Base-by-base conservation (phyloP, 2,329 filamentous ascomycete genomes). In the Berkeleyomyces basicola region DNA sequence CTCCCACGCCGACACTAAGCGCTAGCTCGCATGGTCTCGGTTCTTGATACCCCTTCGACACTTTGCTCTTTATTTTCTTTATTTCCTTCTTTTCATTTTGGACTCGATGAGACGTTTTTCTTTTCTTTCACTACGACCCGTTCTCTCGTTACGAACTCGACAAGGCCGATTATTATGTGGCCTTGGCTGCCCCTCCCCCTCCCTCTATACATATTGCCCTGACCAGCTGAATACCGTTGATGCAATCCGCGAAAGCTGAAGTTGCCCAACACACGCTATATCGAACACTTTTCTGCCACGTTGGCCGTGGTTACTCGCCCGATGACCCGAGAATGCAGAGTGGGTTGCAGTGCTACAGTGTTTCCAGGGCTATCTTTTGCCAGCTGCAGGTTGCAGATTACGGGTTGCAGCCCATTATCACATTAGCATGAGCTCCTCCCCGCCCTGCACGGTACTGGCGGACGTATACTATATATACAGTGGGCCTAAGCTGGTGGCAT, bases 271-370 rank as follows among this genome's bases (percentile, higher is more conserved):
- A 23, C 33, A 51, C 47, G 16, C 16, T 31, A 31, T 16, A 51
- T 51, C 47, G 16, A 51, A 51, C 47, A 43, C 57, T 59, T 59
- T 39, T 59, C 57, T 44, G 57, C 57, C 57, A 59, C 57, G 42
- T 59, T 40, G 47, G 47, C 31, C 23, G 16, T 11, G 47, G 16
- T 10, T 51, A 11, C 47, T 10, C 31, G 16, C 31, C n/a, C 31
- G 31, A 31, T 51, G 47, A 51, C 10, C n/a, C 47, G 31, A 23
- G 47, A 31, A 31, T 51, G 3, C 31, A 11, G 31, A 31, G 47
- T 51, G 47, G 47, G 23, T 16, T 31, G 23, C 47, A 36, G 16
- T 36, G 31, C 7, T 51, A 10, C 10, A 49, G 46, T 7, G n/a
- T 23, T 49, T 23, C 10, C n/a, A 49, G 46, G n/a, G n/a, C 46